Evolutionary conservation across 139 green algal species (phyloP).

Genomic region (Ettlia oleoabundans): DNA sequence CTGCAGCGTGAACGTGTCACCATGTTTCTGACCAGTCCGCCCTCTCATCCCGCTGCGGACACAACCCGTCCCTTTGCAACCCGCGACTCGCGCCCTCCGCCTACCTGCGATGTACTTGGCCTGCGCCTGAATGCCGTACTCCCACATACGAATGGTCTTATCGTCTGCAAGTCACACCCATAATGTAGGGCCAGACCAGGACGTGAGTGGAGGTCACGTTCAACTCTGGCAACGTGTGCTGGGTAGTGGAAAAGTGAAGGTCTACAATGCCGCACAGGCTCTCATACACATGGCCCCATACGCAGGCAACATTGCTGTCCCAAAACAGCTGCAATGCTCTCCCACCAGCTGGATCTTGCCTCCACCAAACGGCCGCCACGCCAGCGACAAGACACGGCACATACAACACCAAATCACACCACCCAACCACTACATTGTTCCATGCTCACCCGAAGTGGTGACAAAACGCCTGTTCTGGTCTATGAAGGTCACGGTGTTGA

Average conservation of each 20-base stretch:
- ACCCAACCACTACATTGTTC: neutral
- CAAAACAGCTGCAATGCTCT: too few species aligned
- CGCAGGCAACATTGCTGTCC: too few species aligned
- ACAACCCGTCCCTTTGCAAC: too few species aligned
- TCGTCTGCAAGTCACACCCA: conserved; percentile 72
- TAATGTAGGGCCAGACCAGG: too few species aligned
- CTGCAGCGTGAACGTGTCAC: too few species aligned
- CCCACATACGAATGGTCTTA: conserved; percentile 98
- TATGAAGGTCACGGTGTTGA: conserved; percentile 99
- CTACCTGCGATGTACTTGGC: conserved; percentile 81
- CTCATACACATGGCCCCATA: too few species aligned
- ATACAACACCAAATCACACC: neutral
- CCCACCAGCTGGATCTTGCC: too few species aligned
- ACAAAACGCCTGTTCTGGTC: conserved; percentile 90
- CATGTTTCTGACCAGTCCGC: too few species aligned
- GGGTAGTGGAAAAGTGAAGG: too few species aligned
- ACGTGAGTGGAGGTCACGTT: conserved; percentile 36
- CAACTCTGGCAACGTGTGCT: neutral
- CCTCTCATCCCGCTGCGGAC: too few species aligned
- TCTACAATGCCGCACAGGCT: too few species aligned
- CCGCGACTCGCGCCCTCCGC: neutral
- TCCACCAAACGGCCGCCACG: too few species aligned
- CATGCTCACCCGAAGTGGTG: conserved; percentile 64
- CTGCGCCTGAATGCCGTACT: conserved; percentile 96
- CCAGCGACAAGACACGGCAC: neutral